Base-by-base conservation (phyloP, 2,329 filamentous ascomycete genomes). In the Rhynchosporium secalis region DNA sequence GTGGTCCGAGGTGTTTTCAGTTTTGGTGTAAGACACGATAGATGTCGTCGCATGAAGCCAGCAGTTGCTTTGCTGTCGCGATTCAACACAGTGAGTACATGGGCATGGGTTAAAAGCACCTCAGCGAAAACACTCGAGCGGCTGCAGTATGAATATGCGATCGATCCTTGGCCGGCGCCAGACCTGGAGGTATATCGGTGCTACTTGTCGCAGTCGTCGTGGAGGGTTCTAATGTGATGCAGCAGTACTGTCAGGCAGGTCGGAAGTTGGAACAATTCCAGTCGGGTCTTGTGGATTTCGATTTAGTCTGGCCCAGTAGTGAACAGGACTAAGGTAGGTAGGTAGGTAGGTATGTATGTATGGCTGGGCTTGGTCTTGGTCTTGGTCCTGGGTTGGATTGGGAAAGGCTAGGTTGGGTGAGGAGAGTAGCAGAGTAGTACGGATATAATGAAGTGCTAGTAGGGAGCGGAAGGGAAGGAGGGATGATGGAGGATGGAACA, bases 1-100 rank as follows among this genome's bases (percentile, higher is more conserved):
- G 28, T 43, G 58, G 41, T 58, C 41, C 57, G 52, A 56, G 33
- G 26, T 46, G 20, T 49, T 62, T 64, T 68, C 59, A 62, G 63
- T 56, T 45, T 56, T 62, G 57, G 59, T 20, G 20, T 57, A 61
- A 65, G 61, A 62, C 58, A 64, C 56, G 60, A 66, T 56, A 20
- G 54, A 61, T 31, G 62, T 52, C 47, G 66, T 62, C 65, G 68
- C 66, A 67, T 67, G 61, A 64, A 65, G 64, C 60, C 66, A 66
- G 64, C 65, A 57, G 63, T 40, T 58, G 46, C 58, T 48, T 61
- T 56, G 59, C 52, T 61, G 60, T 65, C 63, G 63, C 60, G 56
- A 61, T 33, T 59, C 47, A 51, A 36, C n/a, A 40, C 49, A 38
- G 49, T 41, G 13, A 12, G 10, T 9, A n/a, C n/a, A 46, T n/a